Percentiles rank a stretch among this genome's conserved stretches.
phyloP scores from a whole-genome alignment of 208 protist genomes.

The Wallacemonas sp. region DNA sequence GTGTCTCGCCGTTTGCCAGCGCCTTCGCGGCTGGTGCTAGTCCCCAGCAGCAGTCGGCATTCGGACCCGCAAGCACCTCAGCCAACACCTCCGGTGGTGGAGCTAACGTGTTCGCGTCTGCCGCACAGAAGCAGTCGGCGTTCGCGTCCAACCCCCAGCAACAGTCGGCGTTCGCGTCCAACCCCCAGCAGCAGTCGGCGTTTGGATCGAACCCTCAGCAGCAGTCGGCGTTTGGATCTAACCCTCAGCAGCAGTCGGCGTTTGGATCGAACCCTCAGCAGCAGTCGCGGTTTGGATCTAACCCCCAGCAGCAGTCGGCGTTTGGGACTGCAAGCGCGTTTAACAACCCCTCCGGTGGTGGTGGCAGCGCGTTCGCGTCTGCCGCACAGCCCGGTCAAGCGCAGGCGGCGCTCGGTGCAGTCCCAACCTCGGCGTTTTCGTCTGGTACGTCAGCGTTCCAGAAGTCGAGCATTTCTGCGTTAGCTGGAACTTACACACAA shows the following conservation, averaged over 20 bases:
- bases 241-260: neutral
- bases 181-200: neutral
- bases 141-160: neutral
- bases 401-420: constrained; percentile 8
- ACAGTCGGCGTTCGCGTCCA: neutral
- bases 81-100: neutral
- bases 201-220: constrained; percentile 1
- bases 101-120: constrained; percentile 16
- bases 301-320: neutral
- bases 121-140: too few relatives aligned
- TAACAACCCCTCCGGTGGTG: neutral
- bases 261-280: constrained; percentile 1
- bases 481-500: constrained; percentile 46
- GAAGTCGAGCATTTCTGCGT: constrained; percentile 38
- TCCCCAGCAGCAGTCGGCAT: neutral
- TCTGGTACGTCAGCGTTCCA: constrained; percentile 28
- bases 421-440: constrained; percentile 18
- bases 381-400: constrained; percentile 4
- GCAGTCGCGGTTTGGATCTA: neutral
- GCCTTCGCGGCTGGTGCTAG: neutral
- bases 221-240: neutral
- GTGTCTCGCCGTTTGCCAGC: neutral
- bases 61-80: constrained; percentile 7
- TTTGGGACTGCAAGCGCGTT: constrained; percentile 13
- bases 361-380: constrained; percentile 17